Percentiles rank a stretch among this genome's conserved stretches.
phyloP scores from a whole-genome alignment of 208 protist species.

The Herpetomonas tarakana region DNA sequence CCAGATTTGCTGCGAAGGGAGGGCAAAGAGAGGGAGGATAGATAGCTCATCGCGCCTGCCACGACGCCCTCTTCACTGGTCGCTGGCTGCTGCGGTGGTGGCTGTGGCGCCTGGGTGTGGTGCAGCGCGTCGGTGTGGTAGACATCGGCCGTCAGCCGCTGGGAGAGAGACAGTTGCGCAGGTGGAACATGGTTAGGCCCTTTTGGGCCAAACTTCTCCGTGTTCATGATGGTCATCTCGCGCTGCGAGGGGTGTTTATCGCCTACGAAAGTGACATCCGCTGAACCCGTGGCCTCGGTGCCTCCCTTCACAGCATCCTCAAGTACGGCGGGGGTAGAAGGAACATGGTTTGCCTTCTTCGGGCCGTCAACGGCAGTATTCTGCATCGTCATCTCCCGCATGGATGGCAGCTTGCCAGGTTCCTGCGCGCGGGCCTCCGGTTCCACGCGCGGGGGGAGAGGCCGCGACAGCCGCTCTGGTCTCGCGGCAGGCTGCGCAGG shows the following conservation, averaged over 20 bases:
- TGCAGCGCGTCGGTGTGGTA: background rate
- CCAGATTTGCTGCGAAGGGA: too few species aligned
- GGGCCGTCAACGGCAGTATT: constrained; percentile 20
- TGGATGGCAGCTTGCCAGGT: constrained; percentile 11
- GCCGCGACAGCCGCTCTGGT: background rate
- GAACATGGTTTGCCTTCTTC: constrained; percentile 16
- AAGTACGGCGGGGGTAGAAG: constrained; percentile 1
- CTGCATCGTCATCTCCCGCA: constrained; percentile 18
- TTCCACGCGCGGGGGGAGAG: background rate
- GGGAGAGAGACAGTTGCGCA: background rate
- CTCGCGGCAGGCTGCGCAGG: background rate
- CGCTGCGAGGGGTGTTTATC: constrained; percentile 9
- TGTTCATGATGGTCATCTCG: constrained; percentile 13
- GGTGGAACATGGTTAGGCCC: background rate
- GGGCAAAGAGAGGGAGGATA: background rate
- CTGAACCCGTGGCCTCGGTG: background rate
- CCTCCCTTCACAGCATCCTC: background rate
- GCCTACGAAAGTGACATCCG: background rate
- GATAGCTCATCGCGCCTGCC: background rate
- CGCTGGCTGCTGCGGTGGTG: too few species aligned
- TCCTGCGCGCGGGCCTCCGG: background rate
- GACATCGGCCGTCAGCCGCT: background rate
- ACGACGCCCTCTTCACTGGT: background rate
- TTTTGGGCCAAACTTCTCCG: constrained; percentile 17
- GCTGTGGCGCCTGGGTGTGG: background rate